Conservation (phyloP, 2,329 filamentous ascomycete genomes). For the Arthrobotrys sphaeroides region DNA sequence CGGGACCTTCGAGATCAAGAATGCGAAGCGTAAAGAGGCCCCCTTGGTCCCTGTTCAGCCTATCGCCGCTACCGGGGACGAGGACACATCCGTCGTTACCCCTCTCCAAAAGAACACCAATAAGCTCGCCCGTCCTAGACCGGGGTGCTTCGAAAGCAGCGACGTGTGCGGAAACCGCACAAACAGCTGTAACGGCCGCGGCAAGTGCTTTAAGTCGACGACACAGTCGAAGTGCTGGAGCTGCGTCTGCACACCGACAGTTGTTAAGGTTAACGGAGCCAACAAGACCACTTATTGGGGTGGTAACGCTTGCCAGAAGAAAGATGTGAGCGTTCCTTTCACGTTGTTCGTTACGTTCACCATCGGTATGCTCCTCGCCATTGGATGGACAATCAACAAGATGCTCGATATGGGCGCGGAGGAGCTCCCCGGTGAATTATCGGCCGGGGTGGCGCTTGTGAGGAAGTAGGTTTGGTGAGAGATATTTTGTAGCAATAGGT, state of each 20-base stretch:
- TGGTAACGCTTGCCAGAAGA: conserved; percentile 87
- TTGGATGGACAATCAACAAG: conserved; percentile 71
- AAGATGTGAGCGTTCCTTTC: conserved; percentile 87
- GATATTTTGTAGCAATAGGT: conserved; percentile 39
- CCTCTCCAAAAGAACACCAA: conserved; percentile 58
- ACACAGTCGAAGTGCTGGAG: conserved; percentile 72
- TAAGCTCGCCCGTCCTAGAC: conserved; percentile 65
- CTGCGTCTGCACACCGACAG: conserved; percentile 76
- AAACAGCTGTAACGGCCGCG: conserved; percentile 82
- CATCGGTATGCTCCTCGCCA: conserved; percentile 73
- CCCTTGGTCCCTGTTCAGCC: conserved; percentile 19
- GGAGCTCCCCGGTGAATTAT: conserved; percentile 90
- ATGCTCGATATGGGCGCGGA: conserved; percentile 84
- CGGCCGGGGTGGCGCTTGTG: conserved; percentile 85
- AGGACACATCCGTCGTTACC: conserved; percentile 60
- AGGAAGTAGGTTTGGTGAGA: conserved; percentile 62
- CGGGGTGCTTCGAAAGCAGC: conserved; percentile 77
- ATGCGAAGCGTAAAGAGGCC: conserved; percentile 36
- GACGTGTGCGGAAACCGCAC: conserved; percentile 76
- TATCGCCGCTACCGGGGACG: conserved; percentile 30
- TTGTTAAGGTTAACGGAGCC: conserved; percentile 63
- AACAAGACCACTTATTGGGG: conserved; percentile 79
- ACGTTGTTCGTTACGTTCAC: conserved; percentile 83
- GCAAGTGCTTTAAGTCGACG: conserved; percentile 74
- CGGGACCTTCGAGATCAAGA: conserved; percentile 37